A percentile compares a stretch with the other conserved stretches of the same genome.
These are phyloP conservation scores for Xylaria multiplex DNA, from an alignment of 2,329 filamentous ascomycete species.

Conservation along the genomic window DNA sequence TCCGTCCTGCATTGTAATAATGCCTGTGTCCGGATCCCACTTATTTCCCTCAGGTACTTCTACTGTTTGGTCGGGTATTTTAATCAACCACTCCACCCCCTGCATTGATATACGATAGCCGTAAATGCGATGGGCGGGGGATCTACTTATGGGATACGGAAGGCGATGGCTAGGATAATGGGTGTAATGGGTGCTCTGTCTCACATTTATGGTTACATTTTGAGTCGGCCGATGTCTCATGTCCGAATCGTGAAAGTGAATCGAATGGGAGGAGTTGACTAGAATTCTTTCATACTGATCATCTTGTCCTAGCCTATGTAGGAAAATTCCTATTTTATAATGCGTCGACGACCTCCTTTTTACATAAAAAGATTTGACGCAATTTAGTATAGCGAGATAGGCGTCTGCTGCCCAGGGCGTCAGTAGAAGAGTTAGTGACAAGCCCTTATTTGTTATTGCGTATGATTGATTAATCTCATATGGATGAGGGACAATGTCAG, in stretches of 20 bases:
- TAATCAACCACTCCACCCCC: background rate
- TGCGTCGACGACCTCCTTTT: too few species aligned
- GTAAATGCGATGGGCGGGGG: background rate
- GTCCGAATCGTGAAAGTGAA: background rate
- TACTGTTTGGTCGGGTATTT: background rate
- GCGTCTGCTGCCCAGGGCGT: background rate
- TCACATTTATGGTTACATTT: background rate
- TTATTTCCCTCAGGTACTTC: background rate
- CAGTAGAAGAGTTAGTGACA: background rate
- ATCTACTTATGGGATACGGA: background rate
- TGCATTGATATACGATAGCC: background rate
- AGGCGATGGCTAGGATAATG: background rate
- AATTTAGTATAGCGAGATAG: background rate
- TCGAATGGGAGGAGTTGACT: background rate
- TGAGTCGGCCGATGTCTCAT: background rate
- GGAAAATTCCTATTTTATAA: background rate
- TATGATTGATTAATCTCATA: background rate
- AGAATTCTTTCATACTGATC: background rate
- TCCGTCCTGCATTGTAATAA: background rate
- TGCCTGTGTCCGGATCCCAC: background rate
- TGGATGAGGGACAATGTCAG: background rate
- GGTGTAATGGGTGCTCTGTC: background rate
- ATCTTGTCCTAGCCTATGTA: background rate
- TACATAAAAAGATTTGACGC: too few species aligned
- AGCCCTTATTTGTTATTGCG: background rate